Evolutionary conservation across 352 stramenopile genomes (phyloP).

Genomic region (Phytophthora cryptogea): DNA sequence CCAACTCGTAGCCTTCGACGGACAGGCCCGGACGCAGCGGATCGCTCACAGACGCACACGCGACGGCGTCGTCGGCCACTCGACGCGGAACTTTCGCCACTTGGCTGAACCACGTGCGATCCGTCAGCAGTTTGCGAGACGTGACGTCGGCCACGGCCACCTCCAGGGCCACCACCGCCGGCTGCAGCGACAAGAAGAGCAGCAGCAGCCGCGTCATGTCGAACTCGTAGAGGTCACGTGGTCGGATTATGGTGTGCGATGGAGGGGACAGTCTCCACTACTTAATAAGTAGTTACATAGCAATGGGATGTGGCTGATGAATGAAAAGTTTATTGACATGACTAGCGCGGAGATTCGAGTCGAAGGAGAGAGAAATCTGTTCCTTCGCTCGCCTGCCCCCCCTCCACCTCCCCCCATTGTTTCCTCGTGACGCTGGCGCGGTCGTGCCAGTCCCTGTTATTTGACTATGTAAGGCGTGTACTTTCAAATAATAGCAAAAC

Average conservation of each 20-base stretch:
- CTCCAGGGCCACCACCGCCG: constrained; percentile 12
- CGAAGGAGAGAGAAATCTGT: not conserved
- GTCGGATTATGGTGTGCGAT: constrained; percentile 7
- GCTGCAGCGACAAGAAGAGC: constrained; percentile 19
- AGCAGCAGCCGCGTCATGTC: constrained; percentile 15
- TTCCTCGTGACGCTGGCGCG: constrained; percentile 34
- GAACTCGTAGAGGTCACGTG: not conserved
- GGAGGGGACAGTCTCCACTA: not conserved
- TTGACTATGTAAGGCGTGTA: constrained; percentile 20
- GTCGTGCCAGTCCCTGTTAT: constrained; percentile 31
- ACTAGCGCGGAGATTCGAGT: constrained; percentile 13
- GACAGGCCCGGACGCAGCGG: constrained; percentile 39
- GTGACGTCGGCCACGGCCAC: constrained; percentile 15
- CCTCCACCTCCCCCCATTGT: too few species aligned
- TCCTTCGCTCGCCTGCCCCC: constrained; percentile 10
- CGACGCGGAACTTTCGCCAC: constrained; percentile 39
- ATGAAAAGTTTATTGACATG: constrained; percentile 41
- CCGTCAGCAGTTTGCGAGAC: constrained; percentile 42
- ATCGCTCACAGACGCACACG: constrained; percentile 42
- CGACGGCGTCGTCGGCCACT: constrained; percentile 15
- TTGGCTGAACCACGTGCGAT: constrained; percentile 57
- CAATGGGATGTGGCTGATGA: constrained; percentile 14
- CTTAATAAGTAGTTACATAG: too few species aligned
- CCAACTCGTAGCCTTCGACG: constrained; percentile 73
- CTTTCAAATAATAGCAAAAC: constrained; percentile 46